Evolutionary conservation across 768 basidiomycete genomes (phyloP).

Genomic region (Suillus occidentalis): DNA sequence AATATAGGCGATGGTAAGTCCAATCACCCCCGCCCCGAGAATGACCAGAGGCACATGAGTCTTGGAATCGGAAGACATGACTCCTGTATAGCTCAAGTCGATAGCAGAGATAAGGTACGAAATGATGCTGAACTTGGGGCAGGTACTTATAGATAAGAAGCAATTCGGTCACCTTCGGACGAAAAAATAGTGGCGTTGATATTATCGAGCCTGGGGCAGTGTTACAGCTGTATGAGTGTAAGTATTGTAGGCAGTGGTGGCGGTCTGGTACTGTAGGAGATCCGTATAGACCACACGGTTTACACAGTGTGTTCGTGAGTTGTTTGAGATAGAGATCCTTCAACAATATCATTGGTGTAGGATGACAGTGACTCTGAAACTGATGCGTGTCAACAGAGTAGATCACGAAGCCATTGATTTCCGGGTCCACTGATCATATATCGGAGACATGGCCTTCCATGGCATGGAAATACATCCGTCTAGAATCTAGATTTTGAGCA

Average conservation of each 20-base stretch:
- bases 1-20: slow-evolving; percentile 37
- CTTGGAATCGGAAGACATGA: slow-evolving; percentile 16
- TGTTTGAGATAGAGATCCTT: background rate
- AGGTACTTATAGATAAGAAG: background rate
- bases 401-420: background rate
- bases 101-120: background rate
- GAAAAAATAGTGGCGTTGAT: background rate
- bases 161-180: background rate
- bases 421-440: background rate
- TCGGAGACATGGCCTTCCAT: background rate
- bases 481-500: background rate
- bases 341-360: background rate
- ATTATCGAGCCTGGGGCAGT: background rate
- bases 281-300: background rate
- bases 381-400: background rate
- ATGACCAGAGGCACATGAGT: slow-evolving; percentile 28
- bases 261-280: background rate
- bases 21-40: slow-evolving; percentile 42
- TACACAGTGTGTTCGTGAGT: background rate
- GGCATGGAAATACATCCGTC: background rate
- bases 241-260: background rate
- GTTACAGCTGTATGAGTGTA: background rate
- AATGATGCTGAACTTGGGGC: background rate
- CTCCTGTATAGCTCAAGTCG: background rate
- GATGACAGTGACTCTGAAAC: background rate